Conservation (phyloP, 345 rosid species). For the Moricandia moricandioides region DNA sequence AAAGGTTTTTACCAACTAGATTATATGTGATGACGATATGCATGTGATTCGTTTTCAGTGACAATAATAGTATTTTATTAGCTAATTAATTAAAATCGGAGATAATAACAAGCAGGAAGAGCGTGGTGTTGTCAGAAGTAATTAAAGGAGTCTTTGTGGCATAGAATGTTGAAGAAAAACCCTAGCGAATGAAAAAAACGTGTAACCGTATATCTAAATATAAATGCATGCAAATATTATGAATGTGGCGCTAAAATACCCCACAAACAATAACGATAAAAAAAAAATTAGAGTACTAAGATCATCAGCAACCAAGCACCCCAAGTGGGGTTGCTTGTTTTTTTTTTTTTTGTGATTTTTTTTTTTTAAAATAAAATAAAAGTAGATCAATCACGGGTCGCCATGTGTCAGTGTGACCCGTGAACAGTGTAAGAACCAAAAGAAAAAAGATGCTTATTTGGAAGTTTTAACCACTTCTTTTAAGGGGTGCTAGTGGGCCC, state of each 20-base stretch:
- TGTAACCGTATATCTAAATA: conserved; percentile 3
- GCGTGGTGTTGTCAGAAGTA: conserved; percentile 28
- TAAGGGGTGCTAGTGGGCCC: no score
- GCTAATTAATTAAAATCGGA: conserved; percentile 5
- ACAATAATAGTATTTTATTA: conserved; percentile 11
- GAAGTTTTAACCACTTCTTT: no score
- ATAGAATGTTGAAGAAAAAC: conserved; percentile 2
- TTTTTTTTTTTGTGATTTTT: no score
- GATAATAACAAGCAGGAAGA: conserved; percentile 16
- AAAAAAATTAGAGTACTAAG: not conserved
- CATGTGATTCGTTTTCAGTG: conserved; percentile 36
- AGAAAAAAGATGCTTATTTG: no score
- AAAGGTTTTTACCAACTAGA: not conserved
- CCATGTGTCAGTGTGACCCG: no score
- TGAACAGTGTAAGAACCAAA: no score
- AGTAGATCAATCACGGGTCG: no score
- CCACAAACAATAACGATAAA: not conserved
- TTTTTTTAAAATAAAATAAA: no score
- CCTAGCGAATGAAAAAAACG: not conserved
- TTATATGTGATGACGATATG: not conserved
- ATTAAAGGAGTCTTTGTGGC: not conserved
- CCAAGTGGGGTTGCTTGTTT: no score
- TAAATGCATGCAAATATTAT: not conserved
- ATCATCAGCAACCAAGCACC: no score
- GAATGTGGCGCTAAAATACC: not conserved